phyloP scores from a whole-genome alignment of 495 filamentous ascomycete genomes.

The Hyaloscypha hepaticicola region DNA sequence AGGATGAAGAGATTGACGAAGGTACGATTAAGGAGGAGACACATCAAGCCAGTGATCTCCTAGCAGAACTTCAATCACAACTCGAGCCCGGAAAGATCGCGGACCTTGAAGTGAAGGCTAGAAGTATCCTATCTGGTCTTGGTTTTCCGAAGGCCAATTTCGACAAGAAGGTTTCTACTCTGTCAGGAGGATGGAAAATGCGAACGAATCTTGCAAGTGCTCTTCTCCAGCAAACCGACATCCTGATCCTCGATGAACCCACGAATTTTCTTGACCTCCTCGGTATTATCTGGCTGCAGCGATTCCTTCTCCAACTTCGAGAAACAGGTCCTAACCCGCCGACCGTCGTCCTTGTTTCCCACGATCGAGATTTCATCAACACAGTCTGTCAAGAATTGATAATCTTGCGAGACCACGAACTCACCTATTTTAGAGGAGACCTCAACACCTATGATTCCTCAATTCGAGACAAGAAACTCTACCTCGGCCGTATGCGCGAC shows the following conservation, averaged over 20 bases:
- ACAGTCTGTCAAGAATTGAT: conserved; percentile 73
- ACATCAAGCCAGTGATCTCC: conserved; percentile 58
- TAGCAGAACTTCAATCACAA: conserved; percentile 61
- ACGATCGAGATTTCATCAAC: conserved; percentile 75
- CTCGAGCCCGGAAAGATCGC: conserved; percentile 51
- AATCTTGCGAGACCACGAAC: conserved; percentile 64
- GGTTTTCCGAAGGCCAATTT: conserved; percentile 67
- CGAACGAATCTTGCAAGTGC: conserved; percentile 64
- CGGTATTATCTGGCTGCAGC: conserved; percentile 80
- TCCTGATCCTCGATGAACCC: conserved; percentile 83
- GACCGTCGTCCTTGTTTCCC: conserved; percentile 72
- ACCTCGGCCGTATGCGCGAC: conserved; percentile 72
- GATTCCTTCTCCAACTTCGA: conserved; percentile 56
- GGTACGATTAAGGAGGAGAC: conserved; percentile 58
- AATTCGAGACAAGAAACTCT: conserved; percentile 60
- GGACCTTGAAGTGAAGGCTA: conserved; percentile 58
- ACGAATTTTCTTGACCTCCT: conserved; percentile 83
- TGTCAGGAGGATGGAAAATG: conserved; percentile 83
- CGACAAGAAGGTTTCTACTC: conserved; percentile 51
- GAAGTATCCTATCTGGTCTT: conserved; percentile 63
- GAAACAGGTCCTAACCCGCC: conserved; percentile 37
- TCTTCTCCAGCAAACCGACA: conserved; percentile 68
- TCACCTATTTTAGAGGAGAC: conserved; percentile 69
- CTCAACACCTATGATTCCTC: conserved; percentile 66
- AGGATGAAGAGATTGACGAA: conserved; percentile 52